Evolutionary conservation across 2,329 filamentous ascomycete genomes (phyloP), one percentile per base, ranked within the genome.

Genomic region (Colletotrichum lini): DNA sequence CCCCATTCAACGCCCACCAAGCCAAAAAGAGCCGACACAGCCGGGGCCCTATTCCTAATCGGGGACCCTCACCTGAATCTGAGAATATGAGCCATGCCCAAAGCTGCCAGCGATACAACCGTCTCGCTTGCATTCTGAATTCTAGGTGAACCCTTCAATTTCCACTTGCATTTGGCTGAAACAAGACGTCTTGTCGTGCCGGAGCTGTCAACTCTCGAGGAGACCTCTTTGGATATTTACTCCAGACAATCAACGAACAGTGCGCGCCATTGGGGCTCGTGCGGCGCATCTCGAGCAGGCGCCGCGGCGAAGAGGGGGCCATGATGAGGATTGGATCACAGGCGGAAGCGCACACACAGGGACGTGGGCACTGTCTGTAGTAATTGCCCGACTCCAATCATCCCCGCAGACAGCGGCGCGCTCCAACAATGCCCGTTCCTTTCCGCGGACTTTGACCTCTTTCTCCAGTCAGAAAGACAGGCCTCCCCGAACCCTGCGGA

Each of bases 31-130:
- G 65, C 57, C 45, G 53, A 21, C 26, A 21, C 16, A 26, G 18
- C 45, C 65, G 60, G 70, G 61, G 44, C 16, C 42, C 60, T 60
- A 70, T 69, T n/a, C 70, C 70, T 54, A 72, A 65, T 70, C 54
- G 54, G 52, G 61, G n/a, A 72, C 38, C 49, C 42, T 72, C 73
- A 75, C 74, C 74, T 75, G 74, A 75, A 75, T 73, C 73, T 63
- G 74, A 73, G 69, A 67, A 75, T 60, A 67, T 65, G 73, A 74
- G 58, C 68, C 65, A 71, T 68, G 30, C 65, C 68, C 16, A 61
- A 68, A 68, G 52, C 53, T 40, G 53, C 62, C 64, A 58, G 30
- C 42, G 44, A 26, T 63, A 68, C 68, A 59, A 63, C 64, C 64
- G 16, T 47, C 26, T 61, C 44, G 49, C 21, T 52, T 30, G 23